Evolutionary conservation across 768 basidiomycete genomes (phyloP), one percentile per base, ranked within the genome.

Genomic region (Rhizopogon vesiculosus): DNA sequence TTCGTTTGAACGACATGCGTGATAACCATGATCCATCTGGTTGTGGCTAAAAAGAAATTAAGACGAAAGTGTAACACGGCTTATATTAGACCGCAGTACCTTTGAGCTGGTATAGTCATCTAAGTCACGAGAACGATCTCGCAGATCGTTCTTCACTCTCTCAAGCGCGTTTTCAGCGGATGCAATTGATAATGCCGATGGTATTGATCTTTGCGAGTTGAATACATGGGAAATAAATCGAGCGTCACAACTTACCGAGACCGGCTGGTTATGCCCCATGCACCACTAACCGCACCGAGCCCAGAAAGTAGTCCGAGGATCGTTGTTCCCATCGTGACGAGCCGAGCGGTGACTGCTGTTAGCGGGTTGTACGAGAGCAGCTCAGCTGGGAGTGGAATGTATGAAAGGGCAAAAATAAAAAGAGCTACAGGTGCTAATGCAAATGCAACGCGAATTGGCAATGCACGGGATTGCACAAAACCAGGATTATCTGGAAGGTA

Each of bases 301-400:
- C 91, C 91, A 0, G 91, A 90, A 5, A 93, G 75, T 3, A 85
- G 65, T 5, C 91, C 91, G n/a, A 93, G 83, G 54, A 91, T 80
- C 31, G 85, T 75, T 0, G 86, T 91, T 2, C 91, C 91, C 19
- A 93, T 69, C 18, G 91, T 86, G 18, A 87, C 81, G 13, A 92
- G 76, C 10, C 90, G 81, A 2, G 86, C 74, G 2, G 85, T 72
- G 0, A 79, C 74, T 1, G 82, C 72, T 8, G 78, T 79, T 25
- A 78, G 71, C 2, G 73, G 64, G 52, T 79, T 76, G 42, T 74
- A 65, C 6, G 70, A 64, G 60, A 63, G 57, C 5, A 82, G 66
- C n/a, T 76, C 77, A 18, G 68, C 58, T 5, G 89, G 89, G 13
- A 91, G 76, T 3, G 89, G 89, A 35, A 91, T 77, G 53, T 81